phyloP scores from a whole-genome alignment of 139 green algal species.

The Chlorella sp. region DNA sequence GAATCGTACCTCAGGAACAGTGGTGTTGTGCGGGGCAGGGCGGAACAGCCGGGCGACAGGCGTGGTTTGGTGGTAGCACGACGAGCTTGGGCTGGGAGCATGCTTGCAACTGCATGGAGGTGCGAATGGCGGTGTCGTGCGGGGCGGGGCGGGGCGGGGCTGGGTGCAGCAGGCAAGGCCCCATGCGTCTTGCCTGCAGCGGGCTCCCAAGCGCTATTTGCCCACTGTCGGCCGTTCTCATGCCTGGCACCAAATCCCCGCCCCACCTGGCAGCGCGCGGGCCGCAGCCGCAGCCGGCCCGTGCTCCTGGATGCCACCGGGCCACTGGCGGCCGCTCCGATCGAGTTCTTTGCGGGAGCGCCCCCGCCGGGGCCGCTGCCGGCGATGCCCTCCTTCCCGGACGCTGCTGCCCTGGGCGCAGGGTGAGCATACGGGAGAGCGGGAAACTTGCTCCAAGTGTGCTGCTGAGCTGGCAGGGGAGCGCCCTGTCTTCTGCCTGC shows the following conservation, averaged over 20 bases:
- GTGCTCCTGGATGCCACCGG: conserved; percentile 15
- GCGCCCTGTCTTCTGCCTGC: too few relatives aligned
- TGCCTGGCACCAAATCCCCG: neutral
- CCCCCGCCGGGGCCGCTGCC: neutral
- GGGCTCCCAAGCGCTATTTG: neutral
- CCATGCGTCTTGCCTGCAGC: too few relatives aligned
- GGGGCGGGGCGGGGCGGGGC: neutral
- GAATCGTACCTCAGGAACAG: too few relatives aligned
- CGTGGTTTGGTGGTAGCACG: neutral
- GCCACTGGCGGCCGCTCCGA: conserved; percentile 17
- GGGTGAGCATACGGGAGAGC: neutral
- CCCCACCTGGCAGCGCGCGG: neutral
- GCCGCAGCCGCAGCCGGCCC: conserved; percentile 24
- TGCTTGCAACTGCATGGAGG: too few relatives aligned
- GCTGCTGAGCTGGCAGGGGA: too few relatives aligned
- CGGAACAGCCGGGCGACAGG: too few relatives aligned
- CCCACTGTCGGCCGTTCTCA: neutral
- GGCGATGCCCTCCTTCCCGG: neutral
- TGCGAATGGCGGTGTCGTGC: neutral
- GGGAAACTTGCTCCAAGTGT: too few relatives aligned
- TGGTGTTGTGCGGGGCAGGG: too few relatives aligned
- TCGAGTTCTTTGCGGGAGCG: conserved; percentile 22
- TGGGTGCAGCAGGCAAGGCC: too few relatives aligned
- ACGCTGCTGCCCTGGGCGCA: neutral
- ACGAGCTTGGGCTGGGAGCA: neutral